A percentile compares a stretch with the other conserved stretches of the same genome.
Evolutionary conservation across 192 early-diverging fungal species (phyloP).

Genomic region (Diversispora eburnea): DNA sequence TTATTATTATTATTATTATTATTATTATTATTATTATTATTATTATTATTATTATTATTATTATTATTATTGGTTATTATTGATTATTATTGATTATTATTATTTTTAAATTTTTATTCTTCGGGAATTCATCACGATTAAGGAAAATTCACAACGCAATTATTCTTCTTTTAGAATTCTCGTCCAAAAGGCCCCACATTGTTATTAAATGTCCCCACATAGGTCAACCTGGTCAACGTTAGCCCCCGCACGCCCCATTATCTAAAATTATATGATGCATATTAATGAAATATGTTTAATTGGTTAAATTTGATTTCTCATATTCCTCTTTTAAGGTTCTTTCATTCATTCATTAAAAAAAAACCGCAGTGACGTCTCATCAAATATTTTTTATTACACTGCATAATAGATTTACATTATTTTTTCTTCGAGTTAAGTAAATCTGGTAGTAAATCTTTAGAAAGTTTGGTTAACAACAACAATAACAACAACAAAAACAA

Average conservation of each 20-base stretch:
- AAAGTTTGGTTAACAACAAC: neutral
- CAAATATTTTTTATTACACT: neutral
- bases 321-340: neutral
- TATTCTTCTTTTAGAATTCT: constrained; percentile 8
- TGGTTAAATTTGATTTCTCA: constrained; percentile 10
- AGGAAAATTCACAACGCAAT: neutral
- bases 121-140: neutral
- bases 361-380: neutral
- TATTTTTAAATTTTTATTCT: no score
- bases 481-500: neutral
- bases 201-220: neutral
- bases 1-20: neutral
- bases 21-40: no score
- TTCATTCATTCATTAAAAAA: neutral
- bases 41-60: no score
- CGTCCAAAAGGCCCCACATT: neutral
- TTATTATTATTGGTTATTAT: no score
- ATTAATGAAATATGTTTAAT: constrained; percentile 1
- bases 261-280: constrained; percentile 8
- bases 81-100: no score
- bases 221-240: neutral
- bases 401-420: constrained; percentile 4
- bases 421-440: neutral
- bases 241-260: neutral
- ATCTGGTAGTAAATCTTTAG: neutral